Evolutionary conservation across 345 rosid genomes (phyloP), one percentile per base, ranked within the genome.

Genomic region (Citrus medica): DNA sequence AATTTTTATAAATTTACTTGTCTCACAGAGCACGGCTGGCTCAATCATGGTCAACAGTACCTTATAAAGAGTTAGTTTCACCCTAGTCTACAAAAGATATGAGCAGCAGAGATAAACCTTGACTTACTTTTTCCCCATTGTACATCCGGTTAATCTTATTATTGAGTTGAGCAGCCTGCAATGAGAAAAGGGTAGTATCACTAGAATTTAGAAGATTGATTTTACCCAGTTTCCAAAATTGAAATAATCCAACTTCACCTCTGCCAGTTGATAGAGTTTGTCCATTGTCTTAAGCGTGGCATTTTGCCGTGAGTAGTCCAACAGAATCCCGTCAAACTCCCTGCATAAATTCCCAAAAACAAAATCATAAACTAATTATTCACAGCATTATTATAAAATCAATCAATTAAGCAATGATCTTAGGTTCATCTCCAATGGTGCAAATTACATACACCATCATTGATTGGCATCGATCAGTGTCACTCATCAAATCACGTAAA

Each of bases 291-390:
- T 91, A 38, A 79, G 82, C 10, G 93, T 90, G 72, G 92, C 98
- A 55, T 85, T 76, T 79, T 96, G 97, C 75, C 98, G 82, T 22
- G 99, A 91, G 79, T 87, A 94, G 79, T 96, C 99, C 79, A 96
- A 81, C 71, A 85, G 63, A 73, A 96, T 68, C 35, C 91, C 93
- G 58, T 96, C 97, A 59, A 92, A 91, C 71, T 92, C 98, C 69
- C 99, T 96, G 58, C 17, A 42, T 5, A 78, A 27, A 79, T 37
- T 33, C 59, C 66, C 16, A 42, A 42, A 10, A 42, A 10, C 13
- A 12, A 46, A 35, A 5, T 35, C 37, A 35, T 5, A 35, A 35
- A 35, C 37, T 51, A 58, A 7, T 40, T 7, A 68, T 69, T 21
- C 62, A 66, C 9, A 68, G 12, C 9, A 58, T 22, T 25, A 58